Conservation (phyloP, 139 green algal species). For the Pseudopediastrum boryanum region DNA sequence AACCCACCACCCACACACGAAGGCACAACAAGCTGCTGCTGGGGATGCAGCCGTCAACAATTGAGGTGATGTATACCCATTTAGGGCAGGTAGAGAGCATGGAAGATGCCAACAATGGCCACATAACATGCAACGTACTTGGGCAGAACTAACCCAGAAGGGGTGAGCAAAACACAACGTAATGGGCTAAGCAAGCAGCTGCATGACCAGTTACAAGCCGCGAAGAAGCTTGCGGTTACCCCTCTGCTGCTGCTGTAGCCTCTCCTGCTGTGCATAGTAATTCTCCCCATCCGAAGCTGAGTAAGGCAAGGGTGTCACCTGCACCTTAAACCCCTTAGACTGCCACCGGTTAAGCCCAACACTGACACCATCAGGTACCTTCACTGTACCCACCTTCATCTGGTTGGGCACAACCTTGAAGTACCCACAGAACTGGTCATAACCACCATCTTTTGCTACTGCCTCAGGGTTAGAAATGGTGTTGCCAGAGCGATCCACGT, state of each 20-base stretch:
- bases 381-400: slow-evolving; percentile 29
- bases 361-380: slow-evolving; percentile 14
- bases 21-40: too few relatives aligned
- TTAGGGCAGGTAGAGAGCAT: too few relatives aligned
- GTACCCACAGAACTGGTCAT: slow-evolving; percentile 28
- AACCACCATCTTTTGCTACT: not conserved
- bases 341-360: slow-evolving; percentile 21
- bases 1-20: too few relatives aligned
- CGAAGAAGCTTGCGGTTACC: slow-evolving; percentile 31
- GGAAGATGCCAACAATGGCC: too few relatives aligned
- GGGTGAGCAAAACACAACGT: too few relatives aligned
- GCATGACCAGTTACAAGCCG: too few relatives aligned
- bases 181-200: too few relatives aligned
- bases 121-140: too few relatives aligned
- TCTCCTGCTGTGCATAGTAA: not conserved
- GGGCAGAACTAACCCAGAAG: too few relatives aligned
- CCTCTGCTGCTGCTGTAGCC: slow-evolving; percentile 27
- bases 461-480: slow-evolving; percentile 34
- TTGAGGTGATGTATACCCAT: too few relatives aligned
- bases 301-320: slow-evolving; percentile 27
- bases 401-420: slow-evolving; percentile 30
- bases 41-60: too few relatives aligned
- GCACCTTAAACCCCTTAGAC: slow-evolving; percentile 18
- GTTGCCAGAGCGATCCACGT: slow-evolving; percentile 10
- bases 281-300: slow-evolving; percentile 16